A percentile compares a stretch with the other conserved stretches of the same genome.
Evolutionary conservation across 2,329 filamentous ascomycete genomes (phyloP).

Genomic region (Neonectria coccinea): DNA sequence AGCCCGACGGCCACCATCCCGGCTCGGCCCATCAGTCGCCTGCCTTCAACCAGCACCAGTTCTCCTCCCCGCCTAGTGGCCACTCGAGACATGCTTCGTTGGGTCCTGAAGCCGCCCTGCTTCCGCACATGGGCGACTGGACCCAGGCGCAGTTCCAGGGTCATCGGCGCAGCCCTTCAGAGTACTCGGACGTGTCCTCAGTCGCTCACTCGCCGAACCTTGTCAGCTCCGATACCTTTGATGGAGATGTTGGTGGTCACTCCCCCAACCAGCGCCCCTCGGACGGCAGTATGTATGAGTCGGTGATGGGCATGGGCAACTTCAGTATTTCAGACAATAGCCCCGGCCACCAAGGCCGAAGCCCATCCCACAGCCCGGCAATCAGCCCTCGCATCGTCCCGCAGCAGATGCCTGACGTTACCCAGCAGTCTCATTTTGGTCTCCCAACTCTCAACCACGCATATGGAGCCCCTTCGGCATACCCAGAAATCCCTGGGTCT

Average conservation of each 20-base stretch:
- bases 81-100: conserved; percentile 70
- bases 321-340: conserved; percentile 85
- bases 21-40: conserved; percentile 68
- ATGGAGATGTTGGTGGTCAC: conserved; percentile 75
- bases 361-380: conserved; percentile 80
- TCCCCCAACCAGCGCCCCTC: conserved; percentile 84
- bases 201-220: conserved; percentile 87
- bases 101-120: conserved; percentile 67
- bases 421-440: conserved; percentile 61
- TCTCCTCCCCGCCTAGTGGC: conserved; percentile 60
- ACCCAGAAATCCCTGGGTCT: conserved; percentile 53
- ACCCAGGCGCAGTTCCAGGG: conserved; percentile 74
- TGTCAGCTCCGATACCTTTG: conserved; percentile 81
- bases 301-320: conserved; percentile 79
- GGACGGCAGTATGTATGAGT: conserved; percentile 79
- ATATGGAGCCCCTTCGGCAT: conserved; percentile 51
- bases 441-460: conserved; percentile 55
- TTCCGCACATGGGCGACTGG: conserved; percentile 66
- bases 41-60: conserved; percentile 67
- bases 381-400: conserved; percentile 72
- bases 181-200: conserved; percentile 91
- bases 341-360: conserved; percentile 77
- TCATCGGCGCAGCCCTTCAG: conserved; percentile 89
- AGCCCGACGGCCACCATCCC: conserved; percentile 60
- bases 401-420: conserved; percentile 65